phyloP scores from a whole-genome alignment of 495 filamentous ascomycete genomes.

The Tetracladium marchalianum region DNA sequence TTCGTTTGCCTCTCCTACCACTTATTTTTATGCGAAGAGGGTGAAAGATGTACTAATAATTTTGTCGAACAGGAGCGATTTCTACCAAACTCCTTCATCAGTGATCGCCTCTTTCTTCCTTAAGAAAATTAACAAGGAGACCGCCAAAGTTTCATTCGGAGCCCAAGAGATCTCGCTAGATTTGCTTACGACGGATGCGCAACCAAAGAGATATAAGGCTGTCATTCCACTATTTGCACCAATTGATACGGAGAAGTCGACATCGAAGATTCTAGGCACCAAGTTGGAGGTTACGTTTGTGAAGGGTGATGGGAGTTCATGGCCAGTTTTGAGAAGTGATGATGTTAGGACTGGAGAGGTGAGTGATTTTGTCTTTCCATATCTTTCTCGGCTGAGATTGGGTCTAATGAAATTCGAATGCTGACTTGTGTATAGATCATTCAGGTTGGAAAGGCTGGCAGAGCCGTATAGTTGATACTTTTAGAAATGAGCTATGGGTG shows the following conservation, averaged over 20 bases:
- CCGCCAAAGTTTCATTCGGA: conserved; percentile 59
- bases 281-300: conserved; percentile 81
- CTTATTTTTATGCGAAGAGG: not conserved
- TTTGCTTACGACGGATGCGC: conserved; percentile 67
- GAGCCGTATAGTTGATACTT: conserved; percentile 33
- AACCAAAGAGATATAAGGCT: conserved; percentile 66
- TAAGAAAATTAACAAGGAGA: conserved; percentile 88
- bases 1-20: conserved; percentile 26
- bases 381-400: no score
- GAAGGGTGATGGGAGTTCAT: conserved; percentile 75
- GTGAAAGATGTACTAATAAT: not conserved
- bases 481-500: not conserved
- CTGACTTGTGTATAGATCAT: conserved; percentile 6
- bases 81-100: conserved; percentile 80
- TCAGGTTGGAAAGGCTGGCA: conserved; percentile 66
- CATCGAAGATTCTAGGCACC: conserved; percentile 83
- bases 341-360: conserved; percentile 61
- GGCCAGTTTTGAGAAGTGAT: conserved; percentile 83
- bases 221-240: conserved; percentile 64
- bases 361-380: conserved; percentile 41
- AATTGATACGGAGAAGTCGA: conserved; percentile 64
- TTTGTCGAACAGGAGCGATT: conserved; percentile 56
- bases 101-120: conserved; percentile 90
- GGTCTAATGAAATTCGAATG: no score
- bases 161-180: conserved; percentile 56